These are phyloP conservation scores for Curvularia spicifera DNA, from an alignment of 2,329 filamentous ascomycete genomes.

Conservation along the genomic window DNA sequence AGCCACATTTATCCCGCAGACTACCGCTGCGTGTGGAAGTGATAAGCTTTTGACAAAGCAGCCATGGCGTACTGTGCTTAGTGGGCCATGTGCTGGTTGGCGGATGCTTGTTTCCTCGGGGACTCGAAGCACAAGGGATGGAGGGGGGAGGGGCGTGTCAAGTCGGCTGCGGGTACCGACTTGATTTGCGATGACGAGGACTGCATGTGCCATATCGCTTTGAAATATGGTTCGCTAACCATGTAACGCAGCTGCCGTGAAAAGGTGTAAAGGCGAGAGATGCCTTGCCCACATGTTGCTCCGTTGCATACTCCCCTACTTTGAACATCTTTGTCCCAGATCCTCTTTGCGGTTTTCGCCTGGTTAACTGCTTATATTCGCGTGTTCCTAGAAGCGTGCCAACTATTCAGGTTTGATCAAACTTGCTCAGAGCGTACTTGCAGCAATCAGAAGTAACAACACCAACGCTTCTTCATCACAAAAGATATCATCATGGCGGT, in stretches of 20 bases:
- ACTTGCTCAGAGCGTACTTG: not conserved
- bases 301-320: not conserved
- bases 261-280: not conserved
- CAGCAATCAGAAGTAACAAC: not conserved
- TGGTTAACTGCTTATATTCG: not conserved
- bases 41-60: conserved; percentile 16
- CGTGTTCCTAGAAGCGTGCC: not conserved
- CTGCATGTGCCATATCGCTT: conserved; percentile 1
- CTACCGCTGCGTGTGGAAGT: conserved; percentile 11
- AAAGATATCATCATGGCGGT: conserved; percentile 43
- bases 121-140: not conserved
- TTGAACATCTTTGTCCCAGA: not conserved
- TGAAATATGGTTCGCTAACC: not conserved
- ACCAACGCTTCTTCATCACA: too few species aligned
- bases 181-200: conserved; percentile 2
- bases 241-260: conserved; percentile 4
- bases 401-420: not conserved
- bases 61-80: conserved; percentile 7
- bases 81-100: conserved; percentile 4
- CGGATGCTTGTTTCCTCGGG: conserved; percentile 11
- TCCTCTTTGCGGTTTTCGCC: not conserved
- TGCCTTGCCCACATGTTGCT: not conserved
- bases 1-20: not conserved
- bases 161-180: not conserved
- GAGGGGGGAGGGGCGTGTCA: not conserved